These are phyloP conservation scores for Diaporthe humulicola DNA, from an alignment of 2,329 filamentous ascomycete species.

Conservation along the genomic window DNA sequence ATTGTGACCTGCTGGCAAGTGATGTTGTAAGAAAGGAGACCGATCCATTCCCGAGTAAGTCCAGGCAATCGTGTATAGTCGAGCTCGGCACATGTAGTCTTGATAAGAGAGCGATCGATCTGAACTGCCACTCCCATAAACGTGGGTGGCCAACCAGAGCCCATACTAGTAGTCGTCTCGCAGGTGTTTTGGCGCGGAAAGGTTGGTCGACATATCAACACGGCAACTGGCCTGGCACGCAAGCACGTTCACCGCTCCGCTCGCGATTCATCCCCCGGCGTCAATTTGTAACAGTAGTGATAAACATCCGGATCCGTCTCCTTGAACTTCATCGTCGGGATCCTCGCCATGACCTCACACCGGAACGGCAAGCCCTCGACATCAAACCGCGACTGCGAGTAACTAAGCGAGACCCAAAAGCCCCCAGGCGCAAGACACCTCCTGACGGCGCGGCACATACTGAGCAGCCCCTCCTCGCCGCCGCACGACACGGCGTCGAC, in stretches of 20 bases:
- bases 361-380: slow-evolving; percentile 55
- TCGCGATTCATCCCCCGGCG: slow-evolving; percentile 43
- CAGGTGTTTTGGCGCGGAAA: background rate
- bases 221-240: background rate
- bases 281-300: slow-evolving; percentile 60
- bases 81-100: too few species aligned
- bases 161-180: background rate
- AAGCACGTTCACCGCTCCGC: background rate
- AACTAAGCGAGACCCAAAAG: slow-evolving; percentile 63
- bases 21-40: background rate
- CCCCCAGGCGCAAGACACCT: slow-evolving; percentile 52
- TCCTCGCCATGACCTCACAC: slow-evolving; percentile 56
- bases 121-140: background rate
- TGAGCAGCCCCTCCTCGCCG: slow-evolving; percentile 52
- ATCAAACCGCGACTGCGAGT: slow-evolving; percentile 58
- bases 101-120: too few species aligned
- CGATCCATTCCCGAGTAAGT: background rate
- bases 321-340: slow-evolving; percentile 56
- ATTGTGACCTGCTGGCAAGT: background rate
- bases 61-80: too few species aligned
- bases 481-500: slow-evolving; percentile 63
- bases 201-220: background rate
- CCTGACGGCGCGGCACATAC: slow-evolving; percentile 55
- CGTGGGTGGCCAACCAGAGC: background rate
- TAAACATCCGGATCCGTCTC: slow-evolving; percentile 61